Evolutionary conservation across 306 rosid genomes (phyloP), one percentile per base, ranked within the genome.

Genomic region (Fragaria nilgerrensis): DNA sequence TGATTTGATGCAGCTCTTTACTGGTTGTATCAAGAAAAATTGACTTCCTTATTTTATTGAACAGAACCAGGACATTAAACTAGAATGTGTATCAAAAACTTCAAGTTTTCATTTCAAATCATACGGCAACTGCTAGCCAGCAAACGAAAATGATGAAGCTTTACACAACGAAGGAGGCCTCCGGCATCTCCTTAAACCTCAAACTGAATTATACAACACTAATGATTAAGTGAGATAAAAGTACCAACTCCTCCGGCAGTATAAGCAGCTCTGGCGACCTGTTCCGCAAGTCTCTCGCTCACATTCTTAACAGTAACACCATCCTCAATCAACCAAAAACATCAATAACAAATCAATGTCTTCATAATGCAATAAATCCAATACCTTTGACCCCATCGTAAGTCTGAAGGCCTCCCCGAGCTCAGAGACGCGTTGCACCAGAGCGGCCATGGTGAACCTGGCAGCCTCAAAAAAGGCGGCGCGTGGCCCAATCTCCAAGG

Each of bases 401-500:
- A 7, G 47, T 19, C 45, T 34, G n/a, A 64, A 32, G 6, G 23
- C 70, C 47, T 17, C 25, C 2, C 23, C 23, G 1, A 65, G 44
- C 15, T 65, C 45, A 65, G 47, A 65, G 15, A 65, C 47, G 5
- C 70, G 41, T 36, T 36, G 70, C 44, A 16, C 27, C 27, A 65
- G 20, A 36, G 47, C 27, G 5, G 47, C 70, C 70, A 65, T 19
- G 1, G 97, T 92, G 47, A 92, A 95, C 88, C 89, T 95, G 6
- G 92, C 98, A 67, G 98, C 97, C 7, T 90, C 96, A 48, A 96
- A 81, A 82, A 95, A 86, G 48, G 97, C 93, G 15, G 97, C 97
- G 48, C 97, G 97, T 81, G 97, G 97, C 29, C 90, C 92, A 66
- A 84, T 52, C 37, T 95, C 96, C 29, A 94, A 94, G 77, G 52